phyloP scores from a whole-genome alignment of 2,329 filamentous ascomycete genomes.

The Exophiala alcalophila region DNA sequence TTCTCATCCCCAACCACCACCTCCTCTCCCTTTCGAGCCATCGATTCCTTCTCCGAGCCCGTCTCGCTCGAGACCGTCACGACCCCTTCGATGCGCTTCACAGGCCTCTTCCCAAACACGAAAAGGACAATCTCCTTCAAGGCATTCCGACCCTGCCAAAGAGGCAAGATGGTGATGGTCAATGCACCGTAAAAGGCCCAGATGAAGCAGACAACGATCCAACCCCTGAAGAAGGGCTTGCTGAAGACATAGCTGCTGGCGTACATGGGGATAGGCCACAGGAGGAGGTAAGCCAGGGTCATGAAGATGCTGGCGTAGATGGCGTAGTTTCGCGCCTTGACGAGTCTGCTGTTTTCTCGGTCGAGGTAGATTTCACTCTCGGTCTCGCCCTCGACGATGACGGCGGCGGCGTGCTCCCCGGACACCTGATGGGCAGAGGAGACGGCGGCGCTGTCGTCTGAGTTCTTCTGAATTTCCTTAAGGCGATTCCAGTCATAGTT shows the following conservation, averaged over 20 bases:
- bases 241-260: conserved; percentile 32
- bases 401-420: neutral
- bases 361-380: conserved; percentile 1
- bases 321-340: neutral
- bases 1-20: too few relatives aligned
- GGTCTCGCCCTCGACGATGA: neutral
- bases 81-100: too few relatives aligned
- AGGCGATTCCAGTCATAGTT: too few relatives aligned
- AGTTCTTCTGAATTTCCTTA: too few relatives aligned
- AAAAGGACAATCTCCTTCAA: neutral
- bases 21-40: too few relatives aligned
- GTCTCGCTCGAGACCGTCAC: too few relatives aligned
- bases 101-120: neutral
- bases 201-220: neutral
- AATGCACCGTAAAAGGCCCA: neutral
- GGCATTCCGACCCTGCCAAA: neutral
- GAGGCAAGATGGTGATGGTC: neutral
- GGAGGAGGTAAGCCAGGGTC: conserved; percentile 41
- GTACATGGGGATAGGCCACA: conserved; percentile 79
- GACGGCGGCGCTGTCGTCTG: neutral
- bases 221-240: neutral
- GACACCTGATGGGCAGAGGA: neutral
- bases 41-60: too few relatives aligned
- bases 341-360: neutral
- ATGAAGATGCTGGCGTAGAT: neutral